A percentile compares a stretch with the other conserved stretches of the same genome.
These are phyloP conservation scores for Stagonosporopsis vannaccii DNA, from an alignment of 2,329 filamentous ascomycete genomes.

Conservation along the genomic window DNA sequence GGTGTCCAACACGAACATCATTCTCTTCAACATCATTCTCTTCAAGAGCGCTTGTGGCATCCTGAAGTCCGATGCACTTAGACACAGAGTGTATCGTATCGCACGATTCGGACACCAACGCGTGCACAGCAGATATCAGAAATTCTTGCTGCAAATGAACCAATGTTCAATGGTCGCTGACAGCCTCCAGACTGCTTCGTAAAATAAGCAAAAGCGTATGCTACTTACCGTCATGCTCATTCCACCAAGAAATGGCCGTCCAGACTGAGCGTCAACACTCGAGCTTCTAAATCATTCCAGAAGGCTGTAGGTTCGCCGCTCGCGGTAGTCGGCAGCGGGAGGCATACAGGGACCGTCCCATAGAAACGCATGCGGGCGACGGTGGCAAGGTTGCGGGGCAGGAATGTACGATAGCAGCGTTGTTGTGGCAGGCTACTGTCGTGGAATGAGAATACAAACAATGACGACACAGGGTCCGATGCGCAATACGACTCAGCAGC, in stretches of 20 bases:
- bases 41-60: too few species aligned
- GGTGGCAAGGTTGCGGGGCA: neutral
- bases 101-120: neutral
- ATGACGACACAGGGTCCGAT: constrained; percentile 10
- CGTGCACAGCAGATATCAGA: neutral
- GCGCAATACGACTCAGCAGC: neutral
- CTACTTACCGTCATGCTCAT: neutral
- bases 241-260: neutral
- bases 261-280: neutral
- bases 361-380: constrained; percentile 1
- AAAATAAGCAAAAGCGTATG: neutral
- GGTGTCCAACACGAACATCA: too few species aligned
- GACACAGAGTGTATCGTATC: neutral
- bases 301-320: neutral
- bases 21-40: too few species aligned
- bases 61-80: too few species aligned
- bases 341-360: constrained; percentile 7
- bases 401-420: neutral
- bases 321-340: neutral
- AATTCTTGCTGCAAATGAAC: too few species aligned
- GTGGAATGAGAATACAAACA: constrained; percentile 12
- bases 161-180: too few species aligned
- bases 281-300: neutral
- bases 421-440: neutral
- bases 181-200: neutral